Conservation (phyloP, 2,329 filamentous ascomycete genomes). For the Aspergillus ibericus region DNA sequence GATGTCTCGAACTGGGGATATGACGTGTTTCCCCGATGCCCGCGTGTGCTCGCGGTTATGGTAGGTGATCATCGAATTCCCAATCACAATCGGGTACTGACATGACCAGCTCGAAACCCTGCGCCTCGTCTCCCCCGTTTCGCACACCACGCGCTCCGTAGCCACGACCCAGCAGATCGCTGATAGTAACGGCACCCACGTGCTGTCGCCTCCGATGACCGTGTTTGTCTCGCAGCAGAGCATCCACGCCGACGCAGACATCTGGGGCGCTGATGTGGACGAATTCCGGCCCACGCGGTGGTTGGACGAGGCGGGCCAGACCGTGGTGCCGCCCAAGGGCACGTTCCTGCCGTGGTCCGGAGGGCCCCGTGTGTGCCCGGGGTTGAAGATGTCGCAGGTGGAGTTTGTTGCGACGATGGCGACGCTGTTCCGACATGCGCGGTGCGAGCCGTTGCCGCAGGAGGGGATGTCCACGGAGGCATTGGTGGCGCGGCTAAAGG, state of each 20-base stretch:
- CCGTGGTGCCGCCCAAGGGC: slow-evolving; percentile 42
- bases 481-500: neutral
- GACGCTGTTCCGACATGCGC: slow-evolving; percentile 38
- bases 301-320: slow-evolving; percentile 19
- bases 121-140: slow-evolving; percentile 43
- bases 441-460: slow-evolving; percentile 18
- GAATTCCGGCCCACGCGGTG: slow-evolving; percentile 13
- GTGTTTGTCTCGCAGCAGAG: slow-evolving; percentile 24
- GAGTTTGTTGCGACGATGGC: slow-evolving; percentile 53
- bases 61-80: slow-evolving; percentile 23
- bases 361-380: slow-evolving; percentile 54
- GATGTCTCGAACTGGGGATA: slow-evolving; percentile 41
- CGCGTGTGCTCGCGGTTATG: slow-evolving; percentile 52
- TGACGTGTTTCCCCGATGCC: slow-evolving; percentile 45
- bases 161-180: slow-evolving; percentile 30
- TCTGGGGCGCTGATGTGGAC: slow-evolving; percentile 6
- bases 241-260: slow-evolving; percentile 1
- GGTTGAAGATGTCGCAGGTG: slow-evolving; percentile 57
- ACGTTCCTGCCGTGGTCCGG: slow-evolving; percentile 51
- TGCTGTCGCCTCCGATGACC: slow-evolving; percentile 34
- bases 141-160: slow-evolving; percentile 40
- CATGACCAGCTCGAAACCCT: slow-evolving; percentile 41
- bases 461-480: neutral
- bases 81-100: neutral
- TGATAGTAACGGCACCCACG: slow-evolving; percentile 26